Percentiles rank a stretch among this genome's conserved stretches.
Conservation (phyloP, 768 basidiomycete genomes). For the Psilocybe azurescens region DNA sequence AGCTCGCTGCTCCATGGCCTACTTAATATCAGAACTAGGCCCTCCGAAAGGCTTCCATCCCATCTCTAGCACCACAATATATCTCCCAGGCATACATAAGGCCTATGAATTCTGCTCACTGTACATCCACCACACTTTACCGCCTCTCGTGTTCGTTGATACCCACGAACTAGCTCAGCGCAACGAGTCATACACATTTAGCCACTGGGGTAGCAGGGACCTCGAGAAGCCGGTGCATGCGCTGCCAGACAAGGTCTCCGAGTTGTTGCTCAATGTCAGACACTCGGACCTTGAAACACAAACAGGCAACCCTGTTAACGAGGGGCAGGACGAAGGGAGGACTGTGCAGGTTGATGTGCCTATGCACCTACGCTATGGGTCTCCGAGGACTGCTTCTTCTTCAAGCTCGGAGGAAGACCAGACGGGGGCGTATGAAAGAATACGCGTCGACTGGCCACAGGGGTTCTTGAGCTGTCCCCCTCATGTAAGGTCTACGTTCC, state of each 20-base stretch:
- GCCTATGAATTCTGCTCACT: constrained; percentile 36
- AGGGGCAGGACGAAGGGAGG: constrained; percentile 8
- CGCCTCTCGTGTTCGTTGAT: constrained; percentile 51
- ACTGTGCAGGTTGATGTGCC: constrained; percentile 41
- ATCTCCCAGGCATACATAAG: constrained; percentile 15
- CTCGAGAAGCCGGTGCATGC: constrained; percentile 52
- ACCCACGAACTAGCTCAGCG: constrained; percentile 51
- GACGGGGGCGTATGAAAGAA: constrained; percentile 29
- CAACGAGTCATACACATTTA: constrained; percentile 41
- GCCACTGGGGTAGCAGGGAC: constrained; percentile 47
- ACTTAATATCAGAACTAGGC: constrained; percentile 32
- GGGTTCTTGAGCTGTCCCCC: constrained; percentile 44
- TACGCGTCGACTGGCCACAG: constrained; percentile 40
- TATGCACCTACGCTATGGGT: constrained; percentile 52
- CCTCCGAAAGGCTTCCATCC: constrained; percentile 46
- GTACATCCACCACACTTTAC: constrained; percentile 45
- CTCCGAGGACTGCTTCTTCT: constrained; percentile 21
- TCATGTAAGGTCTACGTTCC: constrained; percentile 24
- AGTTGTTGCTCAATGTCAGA: constrained; percentile 22
- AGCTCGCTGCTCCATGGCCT: constrained; percentile 20
- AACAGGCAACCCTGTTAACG: neutral
- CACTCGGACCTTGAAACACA: constrained; percentile 31
- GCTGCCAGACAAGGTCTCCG: constrained; percentile 27
- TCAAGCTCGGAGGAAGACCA: neutral
- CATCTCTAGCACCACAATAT: constrained; percentile 34